Evolutionary conservation across 1,284 basidiomycete genomes (phyloP), one percentile per base, ranked within the genome.

Genomic region (Ceratobasidium sp.): DNA sequence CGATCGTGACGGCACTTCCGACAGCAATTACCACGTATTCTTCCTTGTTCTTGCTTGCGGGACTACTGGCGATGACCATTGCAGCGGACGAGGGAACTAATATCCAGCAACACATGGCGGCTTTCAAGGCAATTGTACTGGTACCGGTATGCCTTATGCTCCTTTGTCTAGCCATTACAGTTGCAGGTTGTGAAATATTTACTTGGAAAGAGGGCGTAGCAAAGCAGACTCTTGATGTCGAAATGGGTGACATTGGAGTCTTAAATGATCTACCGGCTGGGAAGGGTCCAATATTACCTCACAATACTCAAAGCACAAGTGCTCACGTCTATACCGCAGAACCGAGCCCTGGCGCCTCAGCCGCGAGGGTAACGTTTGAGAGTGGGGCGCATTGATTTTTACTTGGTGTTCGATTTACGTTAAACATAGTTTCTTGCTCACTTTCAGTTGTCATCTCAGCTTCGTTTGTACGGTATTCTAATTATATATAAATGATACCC

Each of bases 1-100:
- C 73, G 20, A 28, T 76, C 26, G 52, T 76, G 17, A 76, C 73
- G 15, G 73, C 73, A 2, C 52, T 76, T 12, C 73, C 73, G 17
- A 76, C 73, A 12, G 73, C 73, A 12, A 76, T 76, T 6, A 59
- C 73, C n/a, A 76, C 73, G 26, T 76, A 76, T 28, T 66, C 73
- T 6, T 76, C 73, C 3, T 15, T 76, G 12, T 76, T 76, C 59
- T 38, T 76, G 7, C 62, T 76, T 12, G 50, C 73, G 9, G 73
- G 73, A 38, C 26, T 76, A 38, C 46, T 76, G 40, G 62, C 62
- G n/a, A 76, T 76, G 73, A 76, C 73, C 3, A 76, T 76, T 57
- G 62, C 40, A n/a, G 64, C 73, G 17, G 73, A 48, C 20, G 62
- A 62, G n/a, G 57, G 38, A 17, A 59, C n/a, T n/a, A n/a, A 26